Conservation (phyloP, 441 rosid species). For the Eruca vesicaria region DNA sequence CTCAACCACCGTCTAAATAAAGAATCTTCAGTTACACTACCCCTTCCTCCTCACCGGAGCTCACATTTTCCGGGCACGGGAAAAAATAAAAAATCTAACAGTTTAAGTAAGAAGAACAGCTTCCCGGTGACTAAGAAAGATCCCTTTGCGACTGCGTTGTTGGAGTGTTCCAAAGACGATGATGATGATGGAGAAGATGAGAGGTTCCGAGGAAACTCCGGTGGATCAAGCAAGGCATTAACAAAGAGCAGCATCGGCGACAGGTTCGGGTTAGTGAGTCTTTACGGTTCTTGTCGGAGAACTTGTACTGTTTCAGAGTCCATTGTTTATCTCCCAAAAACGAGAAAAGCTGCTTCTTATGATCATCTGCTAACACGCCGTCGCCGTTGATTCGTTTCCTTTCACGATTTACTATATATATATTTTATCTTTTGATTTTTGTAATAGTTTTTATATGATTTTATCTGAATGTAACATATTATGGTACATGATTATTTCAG, state of each 20-base stretch:
- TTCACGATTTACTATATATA: slow-evolving; percentile 5
- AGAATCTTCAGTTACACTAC: slow-evolving; percentile 47
- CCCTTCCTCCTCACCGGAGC: slow-evolving; percentile 61
- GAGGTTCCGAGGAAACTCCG: slow-evolving; percentile 27
- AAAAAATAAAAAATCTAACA: slow-evolving; percentile 16
- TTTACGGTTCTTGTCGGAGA: slow-evolving; percentile 66
- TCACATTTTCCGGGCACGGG: slow-evolving; percentile 28
- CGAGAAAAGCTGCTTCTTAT: slow-evolving; percentile 41
- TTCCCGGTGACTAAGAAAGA: slow-evolving; percentile 37
- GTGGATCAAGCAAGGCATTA: slow-evolving; percentile 34
- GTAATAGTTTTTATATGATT: slow-evolving; percentile 2
- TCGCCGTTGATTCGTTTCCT: slow-evolving; percentile 23
- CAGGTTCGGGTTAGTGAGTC: slow-evolving; percentile 59
- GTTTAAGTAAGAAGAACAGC: slow-evolving; percentile 23
- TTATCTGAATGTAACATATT: slow-evolving; percentile 22
- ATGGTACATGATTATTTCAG: slow-evolving; percentile 7
- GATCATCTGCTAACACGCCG: slow-evolving; percentile 41
- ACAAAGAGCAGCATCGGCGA: slow-evolving; percentile 49
- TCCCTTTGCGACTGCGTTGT: slow-evolving; percentile 73
- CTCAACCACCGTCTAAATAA: slow-evolving; percentile 31
- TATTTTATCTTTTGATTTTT: not conserved
- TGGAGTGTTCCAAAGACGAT: slow-evolving; percentile 66
- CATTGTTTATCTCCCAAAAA: slow-evolving; percentile 56
- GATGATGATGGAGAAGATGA: not conserved
- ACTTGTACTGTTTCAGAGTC: slow-evolving; percentile 71